These are phyloP conservation scores for Aquilaria agallochum DNA, from an alignment of 441 rosid species.

Conservation along the genomic window DNA sequence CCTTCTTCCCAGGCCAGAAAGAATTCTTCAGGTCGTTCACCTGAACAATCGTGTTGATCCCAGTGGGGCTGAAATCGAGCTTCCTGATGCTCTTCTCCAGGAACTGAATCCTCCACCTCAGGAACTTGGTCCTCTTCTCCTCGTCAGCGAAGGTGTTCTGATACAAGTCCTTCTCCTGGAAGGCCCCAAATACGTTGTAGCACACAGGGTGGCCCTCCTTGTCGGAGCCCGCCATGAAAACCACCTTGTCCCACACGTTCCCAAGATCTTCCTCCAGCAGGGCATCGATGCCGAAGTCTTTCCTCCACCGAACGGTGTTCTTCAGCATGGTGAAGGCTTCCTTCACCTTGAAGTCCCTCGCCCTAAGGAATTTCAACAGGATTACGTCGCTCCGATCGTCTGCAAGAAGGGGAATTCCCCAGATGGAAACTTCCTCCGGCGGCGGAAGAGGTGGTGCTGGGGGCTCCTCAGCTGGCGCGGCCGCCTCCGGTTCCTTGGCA, in stretches of 20 bases:
- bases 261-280: constrained; percentile 46
- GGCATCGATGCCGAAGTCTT: constrained; percentile 44
- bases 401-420: constrained; percentile 47
- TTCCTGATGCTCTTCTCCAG: constrained; percentile 59
- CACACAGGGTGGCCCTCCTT: constrained; percentile 62
- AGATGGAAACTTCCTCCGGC: constrained; percentile 40
- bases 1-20: constrained; percentile 44
- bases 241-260: constrained; percentile 43
- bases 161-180: constrained; percentile 55
- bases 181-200: constrained; percentile 63
- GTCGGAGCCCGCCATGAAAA: constrained; percentile 50
- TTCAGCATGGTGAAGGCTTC: constrained; percentile 60
- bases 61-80: constrained; percentile 54
- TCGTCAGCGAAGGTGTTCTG: constrained; percentile 48
- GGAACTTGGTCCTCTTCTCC: constrained; percentile 50
- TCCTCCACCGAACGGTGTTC: constrained; percentile 52
- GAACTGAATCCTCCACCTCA: constrained; percentile 61
- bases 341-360: constrained; percentile 64
- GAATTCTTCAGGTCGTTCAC: constrained; percentile 63
- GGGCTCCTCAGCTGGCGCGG: not conserved
- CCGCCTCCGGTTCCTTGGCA: constrained; percentile 12
- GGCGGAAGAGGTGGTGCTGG: constrained; percentile 2
- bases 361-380: constrained; percentile 51
- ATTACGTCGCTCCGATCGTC: constrained; percentile 45
- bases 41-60: constrained; percentile 49